Base-by-base conservation (phyloP, 192 early-diverging fungal genomes). In the Backusella sp. region DNA sequence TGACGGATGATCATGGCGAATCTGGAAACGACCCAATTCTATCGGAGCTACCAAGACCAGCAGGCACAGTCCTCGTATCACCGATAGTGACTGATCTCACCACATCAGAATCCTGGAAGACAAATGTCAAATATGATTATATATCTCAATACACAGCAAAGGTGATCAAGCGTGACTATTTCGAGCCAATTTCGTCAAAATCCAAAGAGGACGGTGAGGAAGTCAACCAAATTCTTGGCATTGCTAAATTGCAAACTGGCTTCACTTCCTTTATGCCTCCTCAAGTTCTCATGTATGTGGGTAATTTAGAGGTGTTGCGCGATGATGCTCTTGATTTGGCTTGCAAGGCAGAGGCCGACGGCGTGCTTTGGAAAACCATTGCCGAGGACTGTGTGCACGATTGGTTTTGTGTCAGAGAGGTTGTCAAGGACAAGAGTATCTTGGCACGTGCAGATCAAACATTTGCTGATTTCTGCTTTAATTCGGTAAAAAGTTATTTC, bases 381-480 rank as follows among this genome's bases (percentile, higher is more conserved):
- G 68, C 75, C 5, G 82, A 83, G 19, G 78, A 79, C 28, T 72
- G 71, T 21, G 78, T 83, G 26, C 82, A 83, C 39, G 82, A 83
- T 72, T 83, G 82, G 82, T 83, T 83, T 66, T 80, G 78, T 76
- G 78, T 83, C 9, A 67, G 82, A 68, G 82, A 83, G 72, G 78
- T 80, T 2, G 78, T 83, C 12, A 77, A 77, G 69, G 82, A 83
- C 66, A 74, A 80, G 56, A 69, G 42, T 17, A 75, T 77, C 12
- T 17, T 80, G 11, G 72, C 75, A 37, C 70, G 76, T 37, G 78
- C 78, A 28, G 82, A 83, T 73, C 26, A 72, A 8, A 66, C 56
- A 23, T 78, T 79, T 73, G 82, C 73, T 2, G 73, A 81, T 26
- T 81, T 81, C 39, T 68, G 76, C 26, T 76, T 62, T 41, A 32